Conservation (phyloP, 148 eudicot genomes). For the Nepenthes gracilis region DNA sequence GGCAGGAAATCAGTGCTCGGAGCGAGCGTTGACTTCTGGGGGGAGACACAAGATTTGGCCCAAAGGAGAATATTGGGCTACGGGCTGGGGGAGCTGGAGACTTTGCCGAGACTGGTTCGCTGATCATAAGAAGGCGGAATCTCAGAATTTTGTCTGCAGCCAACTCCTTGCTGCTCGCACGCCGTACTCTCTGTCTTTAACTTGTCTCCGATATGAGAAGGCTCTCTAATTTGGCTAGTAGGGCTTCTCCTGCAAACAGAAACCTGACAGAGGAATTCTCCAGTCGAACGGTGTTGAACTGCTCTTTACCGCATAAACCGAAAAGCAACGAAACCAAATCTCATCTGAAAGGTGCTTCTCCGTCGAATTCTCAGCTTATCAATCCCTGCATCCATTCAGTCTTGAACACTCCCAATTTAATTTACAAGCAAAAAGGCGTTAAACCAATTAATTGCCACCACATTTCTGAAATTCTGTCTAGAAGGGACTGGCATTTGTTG, state of each 20-base stretch:
- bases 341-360: slow-evolving; percentile 18
- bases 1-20: too few relatives aligned
- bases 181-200: too few relatives aligned
- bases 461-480: slow-evolving; percentile 39
- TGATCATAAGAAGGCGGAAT: too few relatives aligned
- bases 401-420: slow-evolving; percentile 10
- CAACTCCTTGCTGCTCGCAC: too few relatives aligned
- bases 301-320: slow-evolving; percentile 10
- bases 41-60: too few relatives aligned
- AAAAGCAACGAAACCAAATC: slow-evolving; percentile 6
- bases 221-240: slow-evolving; percentile 42
- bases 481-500: slow-evolving; percentile 81
- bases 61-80: too few relatives aligned
- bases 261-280: slow-evolving; percentile 10
- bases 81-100: too few relatives aligned
- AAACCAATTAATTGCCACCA: slow-evolving; percentile 41
- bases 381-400: too few relatives aligned
- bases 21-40: too few relatives aligned
- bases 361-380: slow-evolving; percentile 6
- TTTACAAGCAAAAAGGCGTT: not conserved
- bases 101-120: too few relatives aligned
- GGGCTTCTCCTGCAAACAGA: slow-evolving; percentile 30
- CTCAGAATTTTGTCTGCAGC: too few relatives aligned
- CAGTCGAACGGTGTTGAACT: slow-evolving; percentile 12
- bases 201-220: slow-evolving; percentile 32